Percentiles rank a stretch among this genome's conserved stretches.
These are phyloP conservation scores for Calcarisporium arbuscula DNA, from an alignment of 2,329 filamentous ascomycete genomes.

Conservation along the genomic window DNA sequence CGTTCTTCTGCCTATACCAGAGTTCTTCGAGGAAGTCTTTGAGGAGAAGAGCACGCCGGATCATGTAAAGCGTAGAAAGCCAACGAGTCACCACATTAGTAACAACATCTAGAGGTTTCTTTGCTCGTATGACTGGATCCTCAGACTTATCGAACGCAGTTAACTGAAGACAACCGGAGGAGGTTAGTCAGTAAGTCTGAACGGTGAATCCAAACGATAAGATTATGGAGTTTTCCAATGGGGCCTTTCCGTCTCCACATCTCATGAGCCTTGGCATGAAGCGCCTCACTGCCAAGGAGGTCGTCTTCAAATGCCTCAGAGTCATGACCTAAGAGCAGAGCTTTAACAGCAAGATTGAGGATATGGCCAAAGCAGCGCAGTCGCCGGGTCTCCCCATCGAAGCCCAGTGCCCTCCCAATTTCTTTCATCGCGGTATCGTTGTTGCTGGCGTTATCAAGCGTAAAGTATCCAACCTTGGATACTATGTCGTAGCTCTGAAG, in stretches of 20 bases:
- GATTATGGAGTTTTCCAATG: constrained; percentile 2
- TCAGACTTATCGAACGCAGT: no score
- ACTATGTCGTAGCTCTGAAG: constrained; percentile 7
- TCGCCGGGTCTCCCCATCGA: constrained; percentile 5
- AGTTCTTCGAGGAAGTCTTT: constrained; percentile 1
- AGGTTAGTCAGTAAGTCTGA: no score
- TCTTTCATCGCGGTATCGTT: constrained; percentile 7
- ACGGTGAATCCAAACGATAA: constrained; percentile 2
- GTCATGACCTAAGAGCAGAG: constrained; percentile 7
- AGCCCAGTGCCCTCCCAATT: constrained; percentile 3
- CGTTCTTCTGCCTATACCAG: background rate
- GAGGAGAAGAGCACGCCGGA: constrained; percentile 1
- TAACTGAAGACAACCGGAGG: no score
- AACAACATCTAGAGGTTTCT: constrained; percentile 2
- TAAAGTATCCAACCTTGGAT: constrained; percentile 7
- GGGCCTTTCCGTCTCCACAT: background rate
- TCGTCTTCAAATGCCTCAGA: constrained; percentile 1
- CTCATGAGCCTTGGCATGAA: no score
- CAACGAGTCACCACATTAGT: background rate
- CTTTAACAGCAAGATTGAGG: constrained; percentile 5
- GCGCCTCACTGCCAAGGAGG: background rate
- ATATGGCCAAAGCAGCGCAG: constrained; percentile 6
- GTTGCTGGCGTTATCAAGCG: constrained; percentile 7
- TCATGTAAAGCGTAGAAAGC: constrained; percentile 3
- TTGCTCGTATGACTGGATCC: no score